A percentile compares a stretch with the other conserved stretches of the same genome.
Evolutionary conservation across 2,329 filamentous ascomycete genomes (phyloP).

Genomic region (Xylariaceae sp.): DNA sequence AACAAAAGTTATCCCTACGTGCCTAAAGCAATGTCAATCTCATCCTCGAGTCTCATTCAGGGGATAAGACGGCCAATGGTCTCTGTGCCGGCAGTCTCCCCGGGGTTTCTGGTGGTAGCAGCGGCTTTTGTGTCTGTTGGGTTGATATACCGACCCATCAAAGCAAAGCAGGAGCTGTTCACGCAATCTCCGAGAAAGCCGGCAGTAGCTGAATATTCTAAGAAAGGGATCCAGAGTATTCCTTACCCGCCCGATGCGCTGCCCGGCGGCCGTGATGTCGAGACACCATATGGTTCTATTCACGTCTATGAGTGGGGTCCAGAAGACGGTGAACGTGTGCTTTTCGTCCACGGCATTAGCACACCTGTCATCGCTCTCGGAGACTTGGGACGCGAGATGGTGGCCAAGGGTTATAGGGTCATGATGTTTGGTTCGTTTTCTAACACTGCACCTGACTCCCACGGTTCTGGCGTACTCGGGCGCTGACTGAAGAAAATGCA

Average conservation of each 20-base stretch:
- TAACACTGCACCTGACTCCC: neutral
- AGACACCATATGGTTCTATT: conserved; percentile 66
- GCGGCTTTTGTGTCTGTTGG: conserved; percentile 6
- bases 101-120: neutral
- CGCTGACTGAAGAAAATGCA: conserved; percentile 22
- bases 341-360: conserved; percentile 77
- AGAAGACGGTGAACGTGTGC: conserved; percentile 63
- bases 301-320: conserved; percentile 80
- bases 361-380: conserved; percentile 71
- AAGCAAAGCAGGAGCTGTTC: neutral
- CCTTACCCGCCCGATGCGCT: conserved; percentile 69
- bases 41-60: too few species aligned
- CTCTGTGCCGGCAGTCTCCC: neutral
- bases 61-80: too few species aligned
- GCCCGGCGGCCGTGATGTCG: conserved; percentile 65
- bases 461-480: neutral
- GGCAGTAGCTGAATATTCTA: neutral
- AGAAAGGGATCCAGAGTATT: conserved; percentile 27
- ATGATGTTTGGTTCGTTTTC: conserved; percentile 65
- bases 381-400: conserved; percentile 62
- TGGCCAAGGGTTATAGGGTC: conserved; percentile 64
- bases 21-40: too few species aligned
- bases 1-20: too few species aligned
- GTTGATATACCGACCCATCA: neutral
- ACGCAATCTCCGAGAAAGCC: conserved; percentile 4